These are phyloP conservation scores for Fusarium sp. DNA, from an alignment of 2,329 filamentous ascomycete species.

Conservation along the genomic window DNA sequence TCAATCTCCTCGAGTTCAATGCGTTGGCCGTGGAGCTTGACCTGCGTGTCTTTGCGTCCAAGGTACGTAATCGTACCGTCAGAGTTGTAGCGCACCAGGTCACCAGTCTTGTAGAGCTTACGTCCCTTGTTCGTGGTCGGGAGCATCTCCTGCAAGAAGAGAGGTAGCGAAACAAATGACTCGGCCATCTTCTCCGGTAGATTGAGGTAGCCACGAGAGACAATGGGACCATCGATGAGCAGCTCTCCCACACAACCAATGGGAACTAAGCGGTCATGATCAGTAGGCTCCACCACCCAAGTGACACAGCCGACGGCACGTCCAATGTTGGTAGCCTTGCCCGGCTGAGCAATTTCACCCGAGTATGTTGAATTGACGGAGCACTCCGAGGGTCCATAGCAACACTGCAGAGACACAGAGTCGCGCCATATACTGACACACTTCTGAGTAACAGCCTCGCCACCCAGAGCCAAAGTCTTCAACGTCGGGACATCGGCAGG, in stretches of 20 bases:
- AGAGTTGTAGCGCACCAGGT: constrained; percentile 56
- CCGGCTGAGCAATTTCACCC: constrained; percentile 23
- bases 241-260: constrained; percentile 31
- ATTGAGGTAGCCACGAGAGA: constrained; percentile 36
- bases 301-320: constrained; percentile 22
- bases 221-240: constrained; percentile 34
- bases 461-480: constrained; percentile 28
- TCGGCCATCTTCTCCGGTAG: constrained; percentile 23
- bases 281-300: constrained; percentile 25
- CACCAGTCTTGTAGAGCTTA: constrained; percentile 60
- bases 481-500: constrained; percentile 25
- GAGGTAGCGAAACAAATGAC: constrained; percentile 20
- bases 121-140: background rate
- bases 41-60: constrained; percentile 67
- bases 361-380: constrained; percentile 27
- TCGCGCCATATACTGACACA: constrained; percentile 35
- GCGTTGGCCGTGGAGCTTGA: constrained; percentile 69
- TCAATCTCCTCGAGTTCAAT: constrained; percentile 63
- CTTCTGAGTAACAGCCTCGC: constrained; percentile 32
- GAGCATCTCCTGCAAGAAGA: background rate
- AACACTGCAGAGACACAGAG: constrained; percentile 29
- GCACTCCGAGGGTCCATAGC: constrained; percentile 34
- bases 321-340: constrained; percentile 32
- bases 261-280: constrained; percentile 12
- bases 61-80: constrained; percentile 58